Evolutionary conservation across 2,329 filamentous ascomycete genomes (phyloP).

Genomic region (Xylariaceae sp.): DNA sequence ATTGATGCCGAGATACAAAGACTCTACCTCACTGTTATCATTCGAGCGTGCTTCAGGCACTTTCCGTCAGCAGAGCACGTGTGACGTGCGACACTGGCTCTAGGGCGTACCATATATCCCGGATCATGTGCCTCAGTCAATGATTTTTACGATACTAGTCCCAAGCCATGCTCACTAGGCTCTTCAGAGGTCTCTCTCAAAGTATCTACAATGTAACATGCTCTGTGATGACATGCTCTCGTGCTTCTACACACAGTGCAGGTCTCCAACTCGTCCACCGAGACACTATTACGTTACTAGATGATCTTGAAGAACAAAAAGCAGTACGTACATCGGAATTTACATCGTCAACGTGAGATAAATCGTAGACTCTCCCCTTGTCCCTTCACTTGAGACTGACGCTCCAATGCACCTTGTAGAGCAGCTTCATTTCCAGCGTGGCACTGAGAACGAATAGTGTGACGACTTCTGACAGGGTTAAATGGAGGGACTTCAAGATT

Average conservation of each 20-base stretch:
- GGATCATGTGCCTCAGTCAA: no score
- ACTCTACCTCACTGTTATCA: background rate
- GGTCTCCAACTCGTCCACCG: conserved; percentile 2
- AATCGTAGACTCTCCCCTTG: no score
- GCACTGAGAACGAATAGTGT: no score
- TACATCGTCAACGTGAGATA: no score
- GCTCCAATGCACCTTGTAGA: no score
- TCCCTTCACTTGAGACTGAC: no score
- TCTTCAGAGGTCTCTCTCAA: background rate
- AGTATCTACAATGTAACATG: conserved; percentile 1
- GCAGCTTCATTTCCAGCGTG: no score
- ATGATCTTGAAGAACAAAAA: background rate
- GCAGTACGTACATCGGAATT: background rate
- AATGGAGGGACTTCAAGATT: no score
- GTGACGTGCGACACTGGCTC: background rate
- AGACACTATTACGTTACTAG: background rate
- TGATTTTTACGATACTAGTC: background rate
- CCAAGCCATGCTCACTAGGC: background rate
- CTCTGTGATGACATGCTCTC: background rate
- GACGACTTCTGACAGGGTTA: no score
- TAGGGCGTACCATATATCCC: background rate
- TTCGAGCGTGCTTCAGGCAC: background rate
- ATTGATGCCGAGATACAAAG: background rate
- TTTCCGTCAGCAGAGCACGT: background rate
- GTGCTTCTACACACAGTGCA: background rate